These are phyloP conservation scores for Yamagishiella unicocca DNA, from an alignment of 139 green algal genomes.

Conservation along the genomic window DNA sequence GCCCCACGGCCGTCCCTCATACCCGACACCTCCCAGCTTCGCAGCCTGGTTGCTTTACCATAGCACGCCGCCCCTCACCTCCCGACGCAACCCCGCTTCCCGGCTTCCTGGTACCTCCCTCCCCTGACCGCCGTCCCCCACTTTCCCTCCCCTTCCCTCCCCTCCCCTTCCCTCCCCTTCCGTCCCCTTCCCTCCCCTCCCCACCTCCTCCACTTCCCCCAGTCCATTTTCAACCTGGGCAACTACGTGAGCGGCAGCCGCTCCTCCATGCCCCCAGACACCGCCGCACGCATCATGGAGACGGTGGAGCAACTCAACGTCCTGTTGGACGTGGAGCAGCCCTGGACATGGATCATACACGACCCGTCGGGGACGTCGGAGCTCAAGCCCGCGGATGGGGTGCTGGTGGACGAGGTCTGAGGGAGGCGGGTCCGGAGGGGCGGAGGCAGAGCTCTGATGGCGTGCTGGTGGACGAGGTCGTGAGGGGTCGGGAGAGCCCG, in stretches of 20 bases:
- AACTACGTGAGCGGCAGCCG: constrained; percentile 44
- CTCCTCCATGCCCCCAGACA: constrained; percentile 46
- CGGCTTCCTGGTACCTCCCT: no score
- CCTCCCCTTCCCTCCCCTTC: no score
- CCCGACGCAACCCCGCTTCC: no score
- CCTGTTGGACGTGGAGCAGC: constrained; percentile 69
- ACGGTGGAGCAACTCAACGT: constrained; percentile 59
- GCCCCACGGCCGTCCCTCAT: no score
- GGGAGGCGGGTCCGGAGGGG: not conserved
- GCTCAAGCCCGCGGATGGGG: constrained; percentile 57
- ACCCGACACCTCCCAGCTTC: no score
- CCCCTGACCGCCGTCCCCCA: no score
- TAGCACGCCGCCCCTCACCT: no score
- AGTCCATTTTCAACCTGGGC: constrained; percentile 73
- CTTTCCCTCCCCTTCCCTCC: no score
- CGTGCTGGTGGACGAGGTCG: not conserved
- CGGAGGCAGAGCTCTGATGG: not conserved
- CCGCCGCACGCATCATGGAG: constrained; percentile 66
- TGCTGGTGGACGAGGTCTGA: constrained; percentile 53
- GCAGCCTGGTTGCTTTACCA: no score
- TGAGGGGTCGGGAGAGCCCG: no score
- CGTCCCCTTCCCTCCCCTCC: not conserved
- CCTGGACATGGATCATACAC: constrained; percentile 69
- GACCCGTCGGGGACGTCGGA: constrained; percentile 63
- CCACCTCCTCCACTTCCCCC: not conserved